phyloP scores from a whole-genome alignment of 2,329 filamentous ascomycete species.

The Trichophyton verrucosum region DNA sequence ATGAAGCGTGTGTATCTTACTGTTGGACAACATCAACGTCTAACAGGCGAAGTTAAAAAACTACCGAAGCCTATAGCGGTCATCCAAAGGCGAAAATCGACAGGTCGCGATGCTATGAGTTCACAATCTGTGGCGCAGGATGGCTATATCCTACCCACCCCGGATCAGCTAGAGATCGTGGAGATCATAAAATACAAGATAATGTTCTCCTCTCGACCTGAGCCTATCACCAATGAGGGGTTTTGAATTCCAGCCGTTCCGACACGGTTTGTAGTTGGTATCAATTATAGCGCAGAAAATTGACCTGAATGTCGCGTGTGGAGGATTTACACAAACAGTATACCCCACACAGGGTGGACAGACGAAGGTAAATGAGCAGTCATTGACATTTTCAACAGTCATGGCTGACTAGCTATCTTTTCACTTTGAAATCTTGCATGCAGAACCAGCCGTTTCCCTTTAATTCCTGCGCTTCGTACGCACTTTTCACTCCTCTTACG shows the following conservation, averaged over 20 bases:
- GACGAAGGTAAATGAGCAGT: too few relatives aligned
- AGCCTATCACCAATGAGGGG: constrained; percentile 49
- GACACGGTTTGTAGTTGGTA: not conserved
- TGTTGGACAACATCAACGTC: constrained; percentile 74
- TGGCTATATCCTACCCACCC: constrained; percentile 14
- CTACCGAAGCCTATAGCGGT: constrained; percentile 65
- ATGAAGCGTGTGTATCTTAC: constrained; percentile 86
- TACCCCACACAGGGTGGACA: not conserved
- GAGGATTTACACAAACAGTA: not conserved
- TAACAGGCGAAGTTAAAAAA: constrained; percentile 85
- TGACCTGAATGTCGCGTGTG: not conserved
- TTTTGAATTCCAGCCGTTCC: not conserved
- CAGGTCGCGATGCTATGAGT: constrained; percentile 5
- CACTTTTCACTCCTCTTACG: not conserved
- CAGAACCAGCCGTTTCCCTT: not conserved
- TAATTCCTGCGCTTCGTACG: not conserved
- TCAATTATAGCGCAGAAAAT: not conserved
- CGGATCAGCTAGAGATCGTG: constrained; percentile 58
- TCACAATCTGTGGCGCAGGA: not conserved
- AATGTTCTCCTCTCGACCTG: constrained; percentile 69
- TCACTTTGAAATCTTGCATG: not conserved
- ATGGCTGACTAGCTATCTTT: not conserved
- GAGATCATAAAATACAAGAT: constrained; percentile 83
- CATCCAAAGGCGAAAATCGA: constrained; percentile 45
- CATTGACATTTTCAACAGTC: too few relatives aligned